Conservation (phyloP, 2,329 filamentous ascomycete species). For the Sporothrix pseudoabietina region DNA sequence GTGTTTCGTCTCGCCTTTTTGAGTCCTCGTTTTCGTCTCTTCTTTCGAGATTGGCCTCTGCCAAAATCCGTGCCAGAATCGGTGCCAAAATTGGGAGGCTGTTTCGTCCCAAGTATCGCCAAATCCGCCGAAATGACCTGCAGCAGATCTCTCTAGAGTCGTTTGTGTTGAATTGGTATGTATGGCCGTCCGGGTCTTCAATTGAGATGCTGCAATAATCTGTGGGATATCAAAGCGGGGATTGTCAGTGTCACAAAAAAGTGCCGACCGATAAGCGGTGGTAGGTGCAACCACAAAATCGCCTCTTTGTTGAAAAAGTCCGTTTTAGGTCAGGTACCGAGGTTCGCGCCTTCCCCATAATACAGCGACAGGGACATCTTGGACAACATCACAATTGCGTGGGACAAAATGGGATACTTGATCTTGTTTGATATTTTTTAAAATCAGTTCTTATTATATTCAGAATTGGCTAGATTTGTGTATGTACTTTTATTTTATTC, state of each 20-base stretch:
- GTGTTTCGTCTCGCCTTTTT: slow-evolving; percentile 19
- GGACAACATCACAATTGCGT: not conserved
- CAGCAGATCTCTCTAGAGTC: not conserved
- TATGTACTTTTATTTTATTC: not conserved
- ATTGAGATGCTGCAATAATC: not conserved
- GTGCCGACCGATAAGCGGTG: slow-evolving; percentile 4
- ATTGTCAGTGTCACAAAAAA: not conserved
- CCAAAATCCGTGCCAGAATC: not conserved
- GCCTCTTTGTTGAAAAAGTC: not conserved
- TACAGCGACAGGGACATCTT: not conserved
- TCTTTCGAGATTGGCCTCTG: slow-evolving; percentile 11
- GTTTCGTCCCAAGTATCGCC: slow-evolving; percentile 22
- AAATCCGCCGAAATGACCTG: not conserved
- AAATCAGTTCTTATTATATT: not conserved
- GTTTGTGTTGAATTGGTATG: not conserved
- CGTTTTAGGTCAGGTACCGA: slow-evolving; percentile 15
- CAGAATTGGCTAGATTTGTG: not conserved
- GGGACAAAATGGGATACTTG: not conserved
- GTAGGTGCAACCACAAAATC: slow-evolving; percentile 1
- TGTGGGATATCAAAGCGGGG: not conserved
- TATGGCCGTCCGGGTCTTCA: not conserved
- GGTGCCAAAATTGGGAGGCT: slow-evolving; percentile 2
- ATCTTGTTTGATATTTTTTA: not conserved
- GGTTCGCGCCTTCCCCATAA: not conserved
- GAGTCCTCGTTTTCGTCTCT: not conserved